Evolutionary conservation across 2,329 filamentous ascomycete genomes (phyloP).

Genomic region (Venturia aucupariae): DNA sequence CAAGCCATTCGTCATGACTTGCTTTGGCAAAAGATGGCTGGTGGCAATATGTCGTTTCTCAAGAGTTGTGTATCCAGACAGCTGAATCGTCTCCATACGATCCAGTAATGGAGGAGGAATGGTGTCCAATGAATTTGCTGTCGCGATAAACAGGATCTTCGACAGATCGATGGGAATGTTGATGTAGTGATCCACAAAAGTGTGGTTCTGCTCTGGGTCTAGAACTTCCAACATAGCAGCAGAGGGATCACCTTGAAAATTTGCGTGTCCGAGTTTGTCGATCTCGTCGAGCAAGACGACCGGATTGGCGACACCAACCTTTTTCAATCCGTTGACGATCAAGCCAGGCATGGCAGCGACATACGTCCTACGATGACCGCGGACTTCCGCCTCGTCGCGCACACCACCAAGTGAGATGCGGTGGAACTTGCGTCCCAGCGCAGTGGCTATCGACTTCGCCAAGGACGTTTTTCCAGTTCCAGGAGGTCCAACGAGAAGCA

Average conservation of each 20-base stretch:
- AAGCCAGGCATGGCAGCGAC: conserved; percentile 98
- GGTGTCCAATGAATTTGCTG: conserved; percentile 87
- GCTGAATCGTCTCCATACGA: conserved; percentile 90
- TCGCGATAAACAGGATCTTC: conserved; percentile 95
- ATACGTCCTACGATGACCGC: conserved; percentile 89
- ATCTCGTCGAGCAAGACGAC: conserved; percentile 96
- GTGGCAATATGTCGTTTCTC: conserved; percentile 94
- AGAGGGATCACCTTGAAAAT: conserved; percentile 89
- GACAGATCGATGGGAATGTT: conserved; percentile 92
- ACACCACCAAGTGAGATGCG: conserved; percentile 94
- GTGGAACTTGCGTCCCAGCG: conserved; percentile 90
- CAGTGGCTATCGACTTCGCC: conserved; percentile 84
- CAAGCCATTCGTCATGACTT: conserved; percentile 84
- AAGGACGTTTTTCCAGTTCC: conserved; percentile 95
- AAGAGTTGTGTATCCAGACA: conserved; percentile 91
- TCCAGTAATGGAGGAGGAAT: conserved; percentile 91
- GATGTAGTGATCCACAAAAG: conserved; percentile 92
- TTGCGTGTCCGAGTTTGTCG: conserved; percentile 87
- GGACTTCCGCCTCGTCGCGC: conserved; percentile 91
- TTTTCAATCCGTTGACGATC: conserved; percentile 86
- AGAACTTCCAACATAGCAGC: conserved; percentile 97
- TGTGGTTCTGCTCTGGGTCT: conserved; percentile 93
- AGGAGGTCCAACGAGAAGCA: conserved; percentile 85
- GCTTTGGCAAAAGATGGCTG: conserved; percentile 91
- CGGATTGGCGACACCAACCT: conserved; percentile 90